Evolutionary conservation across 768 basidiomycete species (phyloP), one percentile per base, ranked within the genome.

Genomic region (Mycena latifolia): DNA sequence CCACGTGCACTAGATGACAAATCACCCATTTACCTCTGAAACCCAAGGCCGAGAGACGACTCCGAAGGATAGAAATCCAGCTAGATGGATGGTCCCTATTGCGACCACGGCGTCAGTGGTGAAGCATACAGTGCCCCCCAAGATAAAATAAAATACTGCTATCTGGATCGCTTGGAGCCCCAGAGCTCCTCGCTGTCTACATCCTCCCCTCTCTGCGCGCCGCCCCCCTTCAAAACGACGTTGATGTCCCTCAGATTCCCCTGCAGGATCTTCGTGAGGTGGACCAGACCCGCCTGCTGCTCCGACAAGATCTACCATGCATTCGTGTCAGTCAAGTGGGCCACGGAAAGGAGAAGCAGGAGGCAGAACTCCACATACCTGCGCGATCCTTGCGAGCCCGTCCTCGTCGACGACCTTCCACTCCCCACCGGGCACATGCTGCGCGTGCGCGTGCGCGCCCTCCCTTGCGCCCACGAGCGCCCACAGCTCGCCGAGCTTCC

Each of bases 401-500:
- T 94, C 92, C 72, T 93, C 92, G 74, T 96, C 94, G 3, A 68
- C 67, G 59, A 69, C 69, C 61, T 69, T 69, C 69, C 69, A 69
- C 48, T 69, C 69, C 29, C 69, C 69, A 11, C 41, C 46, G 17
- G 22, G 43, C 9, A 17, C 14, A 0, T 61, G 45, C 27, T 48
- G 52, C 35, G 48, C 37, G 18, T 46, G 33, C 39, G 90, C 33
- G n/a, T 88, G 70, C 84, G 79, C 28, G 87, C 84, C 10, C 88
- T 47, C 85, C 85, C 20, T 80, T 48, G 91, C 88, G 5, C 93
- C 93, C 11, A 95, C 85, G 17, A 93, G 80, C 18, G 92, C 93
- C 94, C 94, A 96, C 28, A 96, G 79, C 73, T 95, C 94, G 68
- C 92, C 93, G 72, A 93, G 74, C 73, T 92, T 92, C 47, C 89